Evolutionary conservation across 495 filamentous ascomycete genomes (phyloP), one percentile per base, ranked within the genome.

Genomic region (Choiromyces venosus): DNA sequence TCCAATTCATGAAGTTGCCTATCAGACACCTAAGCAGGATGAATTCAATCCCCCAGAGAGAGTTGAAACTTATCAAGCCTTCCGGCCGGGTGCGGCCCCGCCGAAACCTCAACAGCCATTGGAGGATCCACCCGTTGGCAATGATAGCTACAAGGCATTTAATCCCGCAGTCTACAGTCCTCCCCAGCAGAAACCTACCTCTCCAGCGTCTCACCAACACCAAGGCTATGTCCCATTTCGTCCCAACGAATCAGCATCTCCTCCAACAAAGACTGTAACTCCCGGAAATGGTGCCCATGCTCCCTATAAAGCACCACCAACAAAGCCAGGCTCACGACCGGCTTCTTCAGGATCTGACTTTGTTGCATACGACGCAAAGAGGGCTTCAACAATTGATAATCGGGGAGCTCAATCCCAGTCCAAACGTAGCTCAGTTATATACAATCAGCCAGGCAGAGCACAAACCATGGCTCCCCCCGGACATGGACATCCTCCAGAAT

Each of bases 311-410:
- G 66, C 66, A n/a, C 64, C 75, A 3, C 33, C 29, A 7, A 33
- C n/a, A 21, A 74, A 73, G 36, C 36, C 65, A 37, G 44, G 35
- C 14, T 71, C 67, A 39, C 67, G 68, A n/a, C 74, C 76, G 8
- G 37, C 67, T 6, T 72, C 76, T 12, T 52, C 77, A 1, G 75
- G 74, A 1, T 65, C 68, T 37, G 74, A 73, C 0, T 77, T 69
- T 70, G 65, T 73, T 18, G 52, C 74, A 6, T 77, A 72, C 40
- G 74, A 77, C 12, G 42, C 75, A 4, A 77, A 77, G 42, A 72
- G 75, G 19, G 75, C 75, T 9, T 77, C 75, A 5, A 69, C 65
- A 1, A 69, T 77, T 61, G 25, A 69, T 69, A 44, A 44, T 65
- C 19, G 65, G 18, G 68, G 14, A 68, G 38, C 19, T 61, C 75